Percentiles rank a stretch among this genome's conserved stretches.
Conservation (phyloP, 75 land plant species). For the Picea glauca region DNA sequence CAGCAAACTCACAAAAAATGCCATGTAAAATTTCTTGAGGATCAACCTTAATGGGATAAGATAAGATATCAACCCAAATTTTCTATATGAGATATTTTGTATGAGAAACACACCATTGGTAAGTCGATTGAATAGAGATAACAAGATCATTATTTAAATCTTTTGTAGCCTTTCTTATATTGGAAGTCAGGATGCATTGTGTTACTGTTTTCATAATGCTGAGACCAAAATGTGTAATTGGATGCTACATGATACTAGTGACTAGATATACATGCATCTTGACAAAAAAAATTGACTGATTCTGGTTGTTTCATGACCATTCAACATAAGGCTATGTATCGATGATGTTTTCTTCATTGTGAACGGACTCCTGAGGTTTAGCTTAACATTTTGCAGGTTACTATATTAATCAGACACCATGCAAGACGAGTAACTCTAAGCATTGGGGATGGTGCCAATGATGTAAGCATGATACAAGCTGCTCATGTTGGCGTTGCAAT, state of each 20-base stretch:
- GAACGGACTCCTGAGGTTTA: background rate
- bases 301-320: background rate
- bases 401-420: conserved; percentile 36
- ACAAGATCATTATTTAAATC: no score
- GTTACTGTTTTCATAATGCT: background rate
- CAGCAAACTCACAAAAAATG: no score
- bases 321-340: background rate
- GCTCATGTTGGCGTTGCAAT: conserved; percentile 58
- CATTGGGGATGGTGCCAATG: conserved; percentile 65
- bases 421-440: conserved; percentile 43
- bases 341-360: background rate
- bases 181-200: background rate
- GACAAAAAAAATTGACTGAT: background rate
- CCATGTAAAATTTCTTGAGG: no score
- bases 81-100: no score
- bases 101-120: no score
- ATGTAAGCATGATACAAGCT: conserved; percentile 62
- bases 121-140: no score
- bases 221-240: background rate
- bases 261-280: background rate
- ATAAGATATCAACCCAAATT: no score
- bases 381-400: conserved; percentile 22
- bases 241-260: background rate
- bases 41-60: no score
- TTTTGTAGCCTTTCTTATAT: background rate